phyloP scores from a whole-genome alignment of 106 monocot species.

The Dendrobium catenatum region DNA sequence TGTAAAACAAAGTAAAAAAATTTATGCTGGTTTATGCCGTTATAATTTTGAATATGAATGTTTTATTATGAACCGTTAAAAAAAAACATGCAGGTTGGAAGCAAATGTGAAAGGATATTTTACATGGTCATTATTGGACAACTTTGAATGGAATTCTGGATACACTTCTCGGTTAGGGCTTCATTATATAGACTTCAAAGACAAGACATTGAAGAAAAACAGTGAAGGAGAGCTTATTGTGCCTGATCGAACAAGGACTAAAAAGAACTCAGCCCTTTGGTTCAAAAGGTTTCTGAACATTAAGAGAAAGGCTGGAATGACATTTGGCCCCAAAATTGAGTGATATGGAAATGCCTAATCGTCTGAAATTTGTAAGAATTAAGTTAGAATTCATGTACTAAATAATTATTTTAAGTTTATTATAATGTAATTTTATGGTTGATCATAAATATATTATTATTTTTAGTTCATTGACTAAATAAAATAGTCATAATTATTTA shows the following conservation, averaged over 20 bases:
- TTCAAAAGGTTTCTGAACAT: conserved; percentile 4
- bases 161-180: conserved; percentile 20
- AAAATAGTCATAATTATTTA: too few relatives aligned
- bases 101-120: conserved; percentile 20
- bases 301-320: conserved; percentile 7
- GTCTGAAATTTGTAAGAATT: too few relatives aligned
- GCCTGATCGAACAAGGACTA: conserved; percentile 1
- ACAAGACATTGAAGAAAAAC: conserved; percentile 4
- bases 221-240: neutral
- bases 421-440: too few relatives aligned
- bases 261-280: neutral
- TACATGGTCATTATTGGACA: conserved; percentile 20
- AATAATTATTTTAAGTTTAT: too few relatives aligned
- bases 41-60: too few relatives aligned
- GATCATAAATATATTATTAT: too few relatives aligned
- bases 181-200: conserved; percentile 13
- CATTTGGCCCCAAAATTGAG: conserved; percentile 1
- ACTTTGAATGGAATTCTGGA: conserved; percentile 21
- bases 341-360: neutral
- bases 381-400: too few relatives aligned
- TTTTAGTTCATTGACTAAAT: too few relatives aligned
- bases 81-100: conserved; percentile 8
- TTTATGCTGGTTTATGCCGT: too few relatives aligned
- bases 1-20: too few relatives aligned
- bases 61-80: too few relatives aligned